Base-by-base conservation (phyloP, 176 grass and related monocot species). In the Elymus sibiricus region DNA sequence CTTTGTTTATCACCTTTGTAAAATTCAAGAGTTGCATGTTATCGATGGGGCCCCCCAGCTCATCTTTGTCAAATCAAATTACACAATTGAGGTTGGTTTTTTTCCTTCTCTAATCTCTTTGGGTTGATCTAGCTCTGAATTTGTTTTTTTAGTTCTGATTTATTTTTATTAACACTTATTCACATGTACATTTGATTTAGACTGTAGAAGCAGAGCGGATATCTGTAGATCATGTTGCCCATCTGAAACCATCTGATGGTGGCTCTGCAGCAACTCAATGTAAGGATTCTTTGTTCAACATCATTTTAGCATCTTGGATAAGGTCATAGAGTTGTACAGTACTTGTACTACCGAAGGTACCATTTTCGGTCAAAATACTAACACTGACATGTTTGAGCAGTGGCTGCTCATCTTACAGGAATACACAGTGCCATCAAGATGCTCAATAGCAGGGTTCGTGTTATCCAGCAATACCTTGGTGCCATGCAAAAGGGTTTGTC, bases 361-460 rank as follows among this genome's bases (percentile, higher is more conserved):
- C 19, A 75, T 58, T 78, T 88, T 38, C 63, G 13, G 16, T 74
- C 34, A 77, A 11, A 63, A 74, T 15, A 84, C 85, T 91, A 76
- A 95, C 79, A 95, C 79, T 49, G 35, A 89, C 77, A 69, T 78
- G 47, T 88, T 78, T 92, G 69, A 73, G 31, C 91, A 99, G 94
- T 96, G 97, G 94, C 94, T 80, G 97, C 97, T 89, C 94, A 99
- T 96, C 94, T 99, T 86, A 97, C 97, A 49, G 92, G 97, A 70
- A 99, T 99, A 84, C 97, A 99, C 86, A 99, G 92, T 91, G 97
- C 97, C 64, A 97, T 97, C 86, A 99, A 99, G 79, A 99, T 99
- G 97, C 92, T 99, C 67, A 96, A 99, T 85, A 97, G 97, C 64
- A 93, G 97, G 89, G 87, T 97, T 62, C 82, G 89, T 87, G 70